These are phyloP conservation scores for Hortaea sp. DNA, from an alignment of 2,329 filamentous ascomycete genomes.

Conservation along the genomic window DNA sequence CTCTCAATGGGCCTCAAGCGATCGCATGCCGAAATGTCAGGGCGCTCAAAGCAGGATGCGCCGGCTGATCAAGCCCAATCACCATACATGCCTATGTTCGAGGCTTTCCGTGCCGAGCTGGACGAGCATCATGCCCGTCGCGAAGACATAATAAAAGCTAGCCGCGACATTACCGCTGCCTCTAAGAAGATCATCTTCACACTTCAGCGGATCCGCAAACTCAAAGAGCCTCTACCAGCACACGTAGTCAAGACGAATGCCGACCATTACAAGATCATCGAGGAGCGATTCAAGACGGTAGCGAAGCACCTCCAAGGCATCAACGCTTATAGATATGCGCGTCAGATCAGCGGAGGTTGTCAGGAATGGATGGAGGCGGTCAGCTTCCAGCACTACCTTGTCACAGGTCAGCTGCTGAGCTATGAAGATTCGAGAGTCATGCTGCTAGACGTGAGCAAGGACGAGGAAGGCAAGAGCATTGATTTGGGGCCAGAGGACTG, in stretches of 20 bases:
- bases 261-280: slow-evolving; percentile 60
- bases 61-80: slow-evolving; percentile 30
- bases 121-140: slow-evolving; percentile 91
- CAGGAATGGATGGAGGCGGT: slow-evolving; percentile 93
- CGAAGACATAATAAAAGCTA: slow-evolving; percentile 82
- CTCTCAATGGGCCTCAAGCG: slow-evolving; percentile 5
- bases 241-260: slow-evolving; percentile 62
- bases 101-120: slow-evolving; percentile 72
- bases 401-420: slow-evolving; percentile 47
- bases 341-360: slow-evolving; percentile 66
- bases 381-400: slow-evolving; percentile 80
- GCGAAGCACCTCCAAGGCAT: slow-evolving; percentile 64
- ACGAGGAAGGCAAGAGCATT: slow-evolving; percentile 40
- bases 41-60: slow-evolving; percentile 1
- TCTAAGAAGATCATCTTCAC: slow-evolving; percentile 98
- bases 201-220: slow-evolving; percentile 62
- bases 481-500: slow-evolving; percentile 73
- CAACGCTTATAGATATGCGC: slow-evolving; percentile 73
- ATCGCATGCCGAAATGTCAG: slow-evolving; percentile 6
- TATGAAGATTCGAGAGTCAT: slow-evolving; percentile 39
- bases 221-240: slow-evolving; percentile 52
- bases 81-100: slow-evolving; percentile 62
- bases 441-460: slow-evolving; percentile 3
- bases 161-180: slow-evolving; percentile 80
- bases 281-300: slow-evolving; percentile 56